Percentiles rank a stretch among this genome's conserved stretches.
Evolutionary conservation across 176 grass and related monocot species (phyloP).

Genomic region (Eragrostis nindensis): DNA sequence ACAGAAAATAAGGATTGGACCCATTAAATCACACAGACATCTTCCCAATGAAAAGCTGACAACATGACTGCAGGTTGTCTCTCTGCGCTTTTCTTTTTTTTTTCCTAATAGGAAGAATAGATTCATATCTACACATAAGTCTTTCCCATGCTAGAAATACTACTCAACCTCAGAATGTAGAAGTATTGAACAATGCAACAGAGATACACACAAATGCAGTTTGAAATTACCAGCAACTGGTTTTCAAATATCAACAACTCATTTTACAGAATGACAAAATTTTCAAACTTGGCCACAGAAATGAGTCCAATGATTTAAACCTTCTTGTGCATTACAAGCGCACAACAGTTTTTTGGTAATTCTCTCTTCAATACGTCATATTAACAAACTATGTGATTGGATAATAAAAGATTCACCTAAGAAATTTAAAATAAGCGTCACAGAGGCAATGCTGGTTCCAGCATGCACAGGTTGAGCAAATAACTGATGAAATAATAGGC

Average conservation of each 20-base stretch:
- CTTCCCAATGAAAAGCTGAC: slow-evolving; percentile 11
- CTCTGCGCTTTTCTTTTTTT: not conserved
- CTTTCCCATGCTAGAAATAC: not conserved
- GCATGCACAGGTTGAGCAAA: not conserved
- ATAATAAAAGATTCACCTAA: not conserved
- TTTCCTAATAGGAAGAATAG: slow-evolving; percentile 6
- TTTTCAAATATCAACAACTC: slow-evolving; percentile 12
- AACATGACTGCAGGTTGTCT: not conserved
- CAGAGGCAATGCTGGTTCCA: slow-evolving; percentile 4
- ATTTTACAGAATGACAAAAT: slow-evolving; percentile 14
- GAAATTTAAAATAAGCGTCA: not conserved
- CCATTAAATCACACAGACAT: slow-evolving; percentile 6
- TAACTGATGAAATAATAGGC: not conserved
- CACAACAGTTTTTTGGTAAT: slow-evolving; percentile 2
- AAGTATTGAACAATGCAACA: slow-evolving; percentile 23
- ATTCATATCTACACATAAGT: not conserved
- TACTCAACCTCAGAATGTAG: not conserved
- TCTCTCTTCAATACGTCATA: not conserved
- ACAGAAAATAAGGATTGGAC: slow-evolving; percentile 11
- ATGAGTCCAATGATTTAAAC: not conserved
- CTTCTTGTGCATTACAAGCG: not conserved
- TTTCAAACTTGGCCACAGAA: not conserved
- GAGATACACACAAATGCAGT: not conserved
- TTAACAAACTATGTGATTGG: not conserved
- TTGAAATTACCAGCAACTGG: not conserved